phyloP scores from a whole-genome alignment of 768 basidiomycete genomes.

The Auricularia heimuer region DNA sequence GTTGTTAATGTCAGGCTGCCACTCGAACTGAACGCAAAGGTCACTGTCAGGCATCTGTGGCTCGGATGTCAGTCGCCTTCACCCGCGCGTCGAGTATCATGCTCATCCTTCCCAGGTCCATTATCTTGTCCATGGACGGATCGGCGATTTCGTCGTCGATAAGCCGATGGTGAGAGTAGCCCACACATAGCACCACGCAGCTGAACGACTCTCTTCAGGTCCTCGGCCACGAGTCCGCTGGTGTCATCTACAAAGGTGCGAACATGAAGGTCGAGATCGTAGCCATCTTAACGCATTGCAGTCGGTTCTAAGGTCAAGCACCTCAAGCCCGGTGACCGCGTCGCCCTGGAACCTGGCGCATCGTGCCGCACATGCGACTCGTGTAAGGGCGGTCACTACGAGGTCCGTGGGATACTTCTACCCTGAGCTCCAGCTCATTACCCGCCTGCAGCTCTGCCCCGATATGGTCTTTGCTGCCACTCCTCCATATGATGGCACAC shows the following conservation, averaged over 20 bases:
- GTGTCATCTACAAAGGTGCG: conserved; percentile 59
- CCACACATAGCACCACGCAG: conserved; percentile 3
- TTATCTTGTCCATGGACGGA: conserved; percentile 68
- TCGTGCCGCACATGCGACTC: conserved; percentile 75
- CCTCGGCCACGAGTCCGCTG: conserved; percentile 89
- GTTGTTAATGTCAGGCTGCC: conserved; percentile 10
- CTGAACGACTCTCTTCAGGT: conserved; percentile 32
- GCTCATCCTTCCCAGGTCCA: conserved; percentile 43
- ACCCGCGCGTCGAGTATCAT: conserved; percentile 8
- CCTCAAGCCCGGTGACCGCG: conserved; percentile 74
- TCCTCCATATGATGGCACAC: conserved; percentile 87
- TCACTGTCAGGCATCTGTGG: conserved; percentile 68
- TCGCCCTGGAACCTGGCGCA: conserved; percentile 86
- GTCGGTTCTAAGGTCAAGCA: conserved; percentile 70
- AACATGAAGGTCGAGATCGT: background rate
- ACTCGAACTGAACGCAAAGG: background rate
- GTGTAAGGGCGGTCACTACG: conserved; percentile 78
- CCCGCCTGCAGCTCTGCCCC: conserved; percentile 56
- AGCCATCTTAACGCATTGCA: conserved; percentile 17
- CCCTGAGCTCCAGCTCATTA: conserved; percentile 2
- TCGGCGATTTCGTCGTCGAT: conserved; percentile 70
- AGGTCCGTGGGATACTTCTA: conserved; percentile 34
- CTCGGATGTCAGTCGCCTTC: conserved; percentile 52
- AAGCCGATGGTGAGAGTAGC: conserved; percentile 56
- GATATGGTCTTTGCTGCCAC: conserved; percentile 87